These are phyloP conservation scores for Chenopodium berlandieri DNA, from an alignment of 148 eudicot genomes.

Conservation along the genomic window DNA sequence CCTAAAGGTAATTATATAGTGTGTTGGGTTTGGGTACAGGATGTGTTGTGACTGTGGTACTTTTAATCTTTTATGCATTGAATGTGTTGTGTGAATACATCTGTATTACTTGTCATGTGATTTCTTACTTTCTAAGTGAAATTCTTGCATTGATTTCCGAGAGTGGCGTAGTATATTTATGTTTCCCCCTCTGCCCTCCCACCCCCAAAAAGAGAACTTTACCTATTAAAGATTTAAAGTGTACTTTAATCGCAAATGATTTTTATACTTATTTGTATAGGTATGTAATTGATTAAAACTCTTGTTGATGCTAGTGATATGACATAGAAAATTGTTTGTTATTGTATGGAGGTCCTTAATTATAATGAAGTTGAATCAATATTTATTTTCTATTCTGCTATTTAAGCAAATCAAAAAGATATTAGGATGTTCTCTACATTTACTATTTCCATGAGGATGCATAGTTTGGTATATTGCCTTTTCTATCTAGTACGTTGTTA, in stretches of 20 bases:
- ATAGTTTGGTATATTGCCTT: neutral
- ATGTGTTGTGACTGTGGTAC: neutral
- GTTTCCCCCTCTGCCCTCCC: neutral
- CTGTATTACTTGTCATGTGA: neutral
- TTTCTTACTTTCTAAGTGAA: neutral
- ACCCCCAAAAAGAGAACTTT: neutral
- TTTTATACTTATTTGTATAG: neutral
- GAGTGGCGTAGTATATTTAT: neutral
- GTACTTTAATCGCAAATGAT: neutral
- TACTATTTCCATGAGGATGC: neutral
- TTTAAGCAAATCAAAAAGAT: neutral
- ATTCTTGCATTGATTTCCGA: neutral
- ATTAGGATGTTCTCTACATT: neutral
- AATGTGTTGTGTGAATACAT: neutral
- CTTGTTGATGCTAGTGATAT: neutral
- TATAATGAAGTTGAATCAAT: neutral
- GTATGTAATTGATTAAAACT: neutral
- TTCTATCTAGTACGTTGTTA: neutral
- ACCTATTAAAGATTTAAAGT: neutral
- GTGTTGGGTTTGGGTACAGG: neutral
- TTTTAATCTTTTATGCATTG: neutral
- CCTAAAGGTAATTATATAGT: conserved; percentile 48
- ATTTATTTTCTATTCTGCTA: neutral
- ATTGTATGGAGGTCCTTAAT: neutral
- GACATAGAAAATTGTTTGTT: neutral